Conservation (phyloP, 371 early-diverging fungal genomes). For the Mucor piriformis region DNA sequence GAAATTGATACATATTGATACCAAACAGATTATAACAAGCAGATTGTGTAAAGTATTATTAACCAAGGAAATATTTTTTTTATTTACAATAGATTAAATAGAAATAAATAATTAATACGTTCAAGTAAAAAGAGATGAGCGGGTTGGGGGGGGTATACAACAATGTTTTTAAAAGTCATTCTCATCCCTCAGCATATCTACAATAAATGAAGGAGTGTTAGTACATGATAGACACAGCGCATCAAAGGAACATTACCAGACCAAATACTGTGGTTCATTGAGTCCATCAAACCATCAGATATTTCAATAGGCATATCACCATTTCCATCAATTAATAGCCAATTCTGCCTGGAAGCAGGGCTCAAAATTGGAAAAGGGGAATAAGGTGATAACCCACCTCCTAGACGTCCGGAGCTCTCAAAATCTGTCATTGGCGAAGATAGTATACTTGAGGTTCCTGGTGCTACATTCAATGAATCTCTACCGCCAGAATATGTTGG, state of each 20-base stretch:
- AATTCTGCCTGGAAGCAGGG: slow-evolving; percentile 28
- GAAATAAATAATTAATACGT: background rate
- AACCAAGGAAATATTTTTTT: background rate
- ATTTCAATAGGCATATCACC: slow-evolving; percentile 37
- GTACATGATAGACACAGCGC: background rate
- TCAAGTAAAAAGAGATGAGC: background rate
- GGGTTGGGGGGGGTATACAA: background rate
- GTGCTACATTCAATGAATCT: slow-evolving; percentile 23
- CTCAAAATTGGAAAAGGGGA: slow-evolving; percentile 21
- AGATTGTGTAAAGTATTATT: background rate
- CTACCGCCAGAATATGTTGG: slow-evolving; percentile 12
- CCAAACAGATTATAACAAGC: no score
- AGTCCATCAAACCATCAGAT: slow-evolving; percentile 39
- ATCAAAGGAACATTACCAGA: slow-evolving; percentile 23
- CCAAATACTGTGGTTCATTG: slow-evolving; percentile 38
- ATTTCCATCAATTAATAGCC: slow-evolving; percentile 42
- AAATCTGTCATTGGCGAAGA: slow-evolving; percentile 28
- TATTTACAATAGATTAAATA: background rate
- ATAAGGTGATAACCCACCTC: slow-evolving; percentile 17
- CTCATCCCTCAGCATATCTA: slow-evolving; percentile 14
- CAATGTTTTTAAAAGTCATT: background rate
- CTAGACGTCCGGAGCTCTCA: slow-evolving; percentile 18
- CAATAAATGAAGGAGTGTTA: background rate
- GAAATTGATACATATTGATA: no score
- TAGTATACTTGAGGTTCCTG: slow-evolving; percentile 26